phyloP scores from a whole-genome alignment of 805 yeast species.

The Sungouiella thailandica region DNA sequence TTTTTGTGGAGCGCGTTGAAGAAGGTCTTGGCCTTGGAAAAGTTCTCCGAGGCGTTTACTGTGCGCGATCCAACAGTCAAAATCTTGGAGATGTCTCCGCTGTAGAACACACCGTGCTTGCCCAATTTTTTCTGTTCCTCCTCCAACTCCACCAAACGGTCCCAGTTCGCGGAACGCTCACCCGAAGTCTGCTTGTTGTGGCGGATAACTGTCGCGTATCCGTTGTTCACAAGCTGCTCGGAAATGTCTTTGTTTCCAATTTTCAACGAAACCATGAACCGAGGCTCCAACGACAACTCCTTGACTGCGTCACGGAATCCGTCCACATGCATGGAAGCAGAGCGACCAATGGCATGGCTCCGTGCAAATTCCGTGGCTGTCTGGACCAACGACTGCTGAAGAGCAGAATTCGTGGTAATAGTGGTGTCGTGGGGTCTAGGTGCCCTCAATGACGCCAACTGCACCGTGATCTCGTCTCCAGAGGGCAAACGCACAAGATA shows the following conservation, averaged over 20 bases:
- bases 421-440: conserved; percentile 63
- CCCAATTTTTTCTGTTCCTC: conserved; percentile 46
- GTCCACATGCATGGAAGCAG: conserved; percentile 56
- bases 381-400: conserved; percentile 50
- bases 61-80: conserved; percentile 55
- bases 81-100: conserved; percentile 35
- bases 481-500: conserved; percentile 46
- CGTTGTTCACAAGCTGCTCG: conserved; percentile 53
- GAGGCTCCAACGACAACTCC: conserved; percentile 56
- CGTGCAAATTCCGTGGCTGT: conserved; percentile 75
- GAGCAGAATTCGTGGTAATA: conserved; percentile 28
- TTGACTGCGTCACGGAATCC: conserved; percentile 55
- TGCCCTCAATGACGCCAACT: conserved; percentile 69
- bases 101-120: conserved; percentile 58
- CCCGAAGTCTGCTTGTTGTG: conserved; percentile 67
- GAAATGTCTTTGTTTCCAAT: conserved; percentile 54
- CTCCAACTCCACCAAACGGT: conserved; percentile 66
- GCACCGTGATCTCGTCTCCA: conserved; percentile 58
- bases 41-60: conserved; percentile 76
- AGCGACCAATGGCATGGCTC: conserved; percentile 63
- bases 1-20: conserved; percentile 65
- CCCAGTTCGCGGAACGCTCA: conserved; percentile 75
- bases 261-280: conserved; percentile 59
- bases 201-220: conserved; percentile 72
- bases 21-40: conserved; percentile 68